Percentiles rank a stretch among this genome's conserved stretches.
phyloP scores from a whole-genome alignment of 208 protist species.

The Leptomonas seymouri region DNA sequence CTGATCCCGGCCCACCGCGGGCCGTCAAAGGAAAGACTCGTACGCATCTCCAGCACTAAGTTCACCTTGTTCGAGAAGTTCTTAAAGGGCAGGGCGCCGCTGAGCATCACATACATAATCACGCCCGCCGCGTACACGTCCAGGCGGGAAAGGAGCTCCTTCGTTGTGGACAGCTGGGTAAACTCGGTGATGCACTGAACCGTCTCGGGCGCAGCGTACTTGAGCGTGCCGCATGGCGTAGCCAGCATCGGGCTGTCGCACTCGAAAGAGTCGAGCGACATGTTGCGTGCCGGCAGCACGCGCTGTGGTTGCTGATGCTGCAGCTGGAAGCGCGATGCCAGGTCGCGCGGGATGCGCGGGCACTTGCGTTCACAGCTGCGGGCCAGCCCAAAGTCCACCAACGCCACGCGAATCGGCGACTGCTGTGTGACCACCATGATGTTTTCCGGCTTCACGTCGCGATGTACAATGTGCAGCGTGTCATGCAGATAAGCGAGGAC shows the following conservation, averaged over 20 bases:
- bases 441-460: conserved; percentile 91
- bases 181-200: conserved; percentile 69
- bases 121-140: conserved; percentile 81
- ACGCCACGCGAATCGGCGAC: conserved; percentile 50
- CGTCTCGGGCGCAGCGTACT: conserved; percentile 86
- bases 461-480: conserved; percentile 74
- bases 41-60: conserved; percentile 74
- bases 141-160: conserved; percentile 59
- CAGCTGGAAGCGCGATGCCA: conserved; percentile 10
- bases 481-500: conserved; percentile 85
- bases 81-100: conserved; percentile 75
- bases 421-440: conserved; percentile 59
- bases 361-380: conserved; percentile 33
- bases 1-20: conserved; percentile 64
- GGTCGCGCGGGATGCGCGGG: conserved; percentile 20
- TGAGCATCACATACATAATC: conserved; percentile 87
- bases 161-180: conserved; percentile 63
- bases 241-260: conserved; percentile 79
- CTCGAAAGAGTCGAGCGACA: conserved; percentile 42
- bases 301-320: conserved; percentile 10
- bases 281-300: conserved; percentile 11
- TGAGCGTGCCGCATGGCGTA: conserved; percentile 86
- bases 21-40: conserved; percentile 56
- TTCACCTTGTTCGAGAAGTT: conserved; percentile 64
- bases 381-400: conserved; percentile 89